These are phyloP conservation scores for Colletotrichum abscissum DNA, from an alignment of 2,329 filamentous ascomycete genomes.

Conservation along the genomic window DNA sequence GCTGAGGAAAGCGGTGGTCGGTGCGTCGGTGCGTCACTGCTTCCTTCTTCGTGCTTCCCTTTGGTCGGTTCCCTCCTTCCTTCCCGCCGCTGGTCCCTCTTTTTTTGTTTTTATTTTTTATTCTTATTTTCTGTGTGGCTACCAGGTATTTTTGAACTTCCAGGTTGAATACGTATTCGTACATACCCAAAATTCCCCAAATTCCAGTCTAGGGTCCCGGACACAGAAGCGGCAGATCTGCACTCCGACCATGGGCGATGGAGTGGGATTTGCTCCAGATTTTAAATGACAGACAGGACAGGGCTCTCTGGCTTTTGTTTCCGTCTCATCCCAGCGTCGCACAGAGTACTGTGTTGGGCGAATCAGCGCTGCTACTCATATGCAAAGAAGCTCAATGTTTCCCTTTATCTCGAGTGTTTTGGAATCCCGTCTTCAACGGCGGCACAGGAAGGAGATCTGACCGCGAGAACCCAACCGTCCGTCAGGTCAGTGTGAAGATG, in stretches of 20 bases:
- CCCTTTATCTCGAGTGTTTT: not conserved
- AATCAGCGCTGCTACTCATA: constrained; percentile 20
- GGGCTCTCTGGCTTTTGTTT: not conserved
- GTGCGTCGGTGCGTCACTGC: constrained; percentile 35
- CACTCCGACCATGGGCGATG: not conserved
- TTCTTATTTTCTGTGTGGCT: not conserved
- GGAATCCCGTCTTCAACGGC: not conserved
- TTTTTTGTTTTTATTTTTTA: not conserved
- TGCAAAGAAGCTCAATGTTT: constrained; percentile 5
- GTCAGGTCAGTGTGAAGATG: constrained; percentile 24
- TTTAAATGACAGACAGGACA: constrained; percentile 15
- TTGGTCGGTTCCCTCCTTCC: constrained; percentile 19
- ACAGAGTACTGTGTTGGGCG: not conserved
- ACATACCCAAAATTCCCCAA: not conserved
- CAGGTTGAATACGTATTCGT: no score
- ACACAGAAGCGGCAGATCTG: constrained; percentile 29
- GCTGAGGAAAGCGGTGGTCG: constrained; percentile 31
- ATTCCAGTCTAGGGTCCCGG: constrained; percentile 22
- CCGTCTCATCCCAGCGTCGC: constrained; percentile 12
- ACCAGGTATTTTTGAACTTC: no score
- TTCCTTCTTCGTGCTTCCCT: constrained; percentile 19
- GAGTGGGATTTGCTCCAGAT: constrained; percentile 15
- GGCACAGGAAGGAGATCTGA: constrained; percentile 13
- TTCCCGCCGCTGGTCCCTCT: not conserved
- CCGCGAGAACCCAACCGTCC: constrained; percentile 3